phyloP scores from a whole-genome alignment of 805 yeast species.

The Candida sakaeoensis region DNA sequence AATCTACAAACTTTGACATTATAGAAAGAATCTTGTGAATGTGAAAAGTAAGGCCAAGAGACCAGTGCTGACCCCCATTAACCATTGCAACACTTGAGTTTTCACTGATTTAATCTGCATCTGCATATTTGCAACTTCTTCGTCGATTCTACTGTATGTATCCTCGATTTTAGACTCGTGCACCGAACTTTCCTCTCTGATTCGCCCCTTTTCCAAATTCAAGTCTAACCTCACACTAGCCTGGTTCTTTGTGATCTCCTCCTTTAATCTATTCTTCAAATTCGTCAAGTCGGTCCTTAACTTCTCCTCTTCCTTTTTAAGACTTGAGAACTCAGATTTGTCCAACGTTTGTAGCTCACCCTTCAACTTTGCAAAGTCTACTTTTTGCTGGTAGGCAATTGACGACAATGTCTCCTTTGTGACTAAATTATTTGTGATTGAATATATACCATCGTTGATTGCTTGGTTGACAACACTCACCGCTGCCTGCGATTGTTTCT shows the following conservation, averaged over 20 bases:
- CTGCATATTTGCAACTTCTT: constrained; percentile 90
- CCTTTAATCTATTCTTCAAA: constrained; percentile 77
- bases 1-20: neutral
- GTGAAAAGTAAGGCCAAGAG: constrained; percentile 92
- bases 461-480: constrained; percentile 71
- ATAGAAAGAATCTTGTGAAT: constrained; percentile 70
- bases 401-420: constrained; percentile 78
- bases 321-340: constrained; percentile 74
- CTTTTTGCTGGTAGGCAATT: constrained; percentile 91
- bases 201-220: constrained; percentile 91
- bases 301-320: constrained; percentile 84
- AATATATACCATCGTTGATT: constrained; percentile 73
- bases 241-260: constrained; percentile 85
- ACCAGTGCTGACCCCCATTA: constrained; percentile 98
- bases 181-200: constrained; percentile 87
- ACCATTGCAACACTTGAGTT: constrained; percentile 97
- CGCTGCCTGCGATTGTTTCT: constrained; percentile 75
- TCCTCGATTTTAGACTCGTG: constrained; percentile 94
- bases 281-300: constrained; percentile 82
- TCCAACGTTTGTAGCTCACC: constrained; percentile 90
- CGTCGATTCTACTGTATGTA: constrained; percentile 91
- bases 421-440: constrained; percentile 75
- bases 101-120: constrained; percentile 94
- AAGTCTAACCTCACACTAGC: constrained; percentile 89
- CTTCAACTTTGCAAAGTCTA: constrained; percentile 90